A percentile compares a stretch with the other conserved stretches of the same genome.
Conservation (phyloP, 148 eudicot genomes). For the Limonium bicolor region DNA sequence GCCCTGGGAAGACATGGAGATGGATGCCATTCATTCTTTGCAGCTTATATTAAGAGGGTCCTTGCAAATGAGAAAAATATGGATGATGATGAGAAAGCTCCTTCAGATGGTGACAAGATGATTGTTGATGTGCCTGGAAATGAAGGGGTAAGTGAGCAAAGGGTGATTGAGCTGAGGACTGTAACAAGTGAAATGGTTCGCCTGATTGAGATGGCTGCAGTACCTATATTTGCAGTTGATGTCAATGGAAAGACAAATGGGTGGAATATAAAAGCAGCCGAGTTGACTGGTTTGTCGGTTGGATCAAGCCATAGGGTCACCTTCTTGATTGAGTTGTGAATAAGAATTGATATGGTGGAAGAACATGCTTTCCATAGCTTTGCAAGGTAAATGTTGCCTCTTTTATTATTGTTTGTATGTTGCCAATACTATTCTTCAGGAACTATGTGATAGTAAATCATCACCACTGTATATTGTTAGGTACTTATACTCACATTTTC, state of each 20-base stretch:
- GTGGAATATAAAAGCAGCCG: conserved; percentile 68
- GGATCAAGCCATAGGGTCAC: conserved; percentile 43
- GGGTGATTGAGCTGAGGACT: conserved; percentile 37
- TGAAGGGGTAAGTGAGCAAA: conserved; percentile 20
- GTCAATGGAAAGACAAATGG: conserved; percentile 55
- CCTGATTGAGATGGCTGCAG: conserved; percentile 75
- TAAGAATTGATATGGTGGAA: conserved; percentile 23
- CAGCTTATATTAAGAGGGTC: conserved; percentile 53
- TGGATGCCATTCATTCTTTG: conserved; percentile 82
- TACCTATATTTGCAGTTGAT: conserved; percentile 75
- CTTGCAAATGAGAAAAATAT: too few relatives aligned
- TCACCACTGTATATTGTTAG: too few relatives aligned
- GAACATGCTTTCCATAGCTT: conserved; percentile 36
- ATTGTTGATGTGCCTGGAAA: conserved; percentile 39
- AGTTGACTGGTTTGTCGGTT: conserved; percentile 54
- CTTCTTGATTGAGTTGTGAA: conserved; percentile 34
- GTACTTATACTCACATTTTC: too few relatives aligned
- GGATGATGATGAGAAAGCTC: conserved; percentile 16
- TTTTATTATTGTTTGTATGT: too few relatives aligned
- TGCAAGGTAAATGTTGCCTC: conserved; percentile 46
- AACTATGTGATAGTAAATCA: too few relatives aligned
- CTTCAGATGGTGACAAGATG: conserved; percentile 23
- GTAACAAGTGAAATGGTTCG: conserved; percentile 70
- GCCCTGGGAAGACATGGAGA: conserved; percentile 85
- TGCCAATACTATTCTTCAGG: too few relatives aligned